These are phyloP conservation scores for Trichoderma pleuroti DNA, from an alignment of 2,329 filamentous ascomycete genomes.

Conservation along the genomic window DNA sequence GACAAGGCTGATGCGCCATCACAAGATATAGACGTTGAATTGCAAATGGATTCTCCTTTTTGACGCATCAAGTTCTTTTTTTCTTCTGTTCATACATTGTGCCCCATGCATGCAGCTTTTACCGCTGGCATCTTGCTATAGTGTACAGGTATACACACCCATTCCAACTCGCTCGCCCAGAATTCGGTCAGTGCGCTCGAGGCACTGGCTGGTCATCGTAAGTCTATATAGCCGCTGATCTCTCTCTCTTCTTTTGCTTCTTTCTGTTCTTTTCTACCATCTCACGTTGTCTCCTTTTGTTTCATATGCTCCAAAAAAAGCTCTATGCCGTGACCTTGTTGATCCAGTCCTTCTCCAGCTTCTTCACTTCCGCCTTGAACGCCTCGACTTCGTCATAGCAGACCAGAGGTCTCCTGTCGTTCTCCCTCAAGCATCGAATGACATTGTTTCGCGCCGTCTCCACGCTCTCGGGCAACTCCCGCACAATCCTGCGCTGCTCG, in stretches of 20 bases:
- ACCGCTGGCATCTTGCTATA: conserved; percentile 30
- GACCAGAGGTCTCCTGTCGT: conserved; percentile 85
- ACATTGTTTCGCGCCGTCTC: conserved; percentile 73
- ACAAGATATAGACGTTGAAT: conserved; percentile 21
- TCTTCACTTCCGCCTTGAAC: conserved; percentile 85
- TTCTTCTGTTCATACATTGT: conserved; percentile 25
- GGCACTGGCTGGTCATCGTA: neutral
- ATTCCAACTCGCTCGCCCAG: conserved; percentile 18
- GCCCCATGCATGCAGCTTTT: conserved; percentile 32
- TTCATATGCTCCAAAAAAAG: neutral
- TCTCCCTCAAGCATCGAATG: conserved; percentile 73
- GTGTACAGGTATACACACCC: conserved; percentile 30
- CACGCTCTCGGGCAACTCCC: conserved; percentile 66
- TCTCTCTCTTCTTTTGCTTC: neutral
- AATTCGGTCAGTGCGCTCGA: neutral
- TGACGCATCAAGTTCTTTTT: neutral
- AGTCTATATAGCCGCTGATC: neutral
- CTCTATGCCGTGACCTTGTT: conserved; percentile 65
- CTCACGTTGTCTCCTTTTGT: neutral
- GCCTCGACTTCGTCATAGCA: conserved; percentile 91
- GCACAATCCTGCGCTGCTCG: conserved; percentile 60
- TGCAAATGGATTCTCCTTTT: conserved; percentile 13
- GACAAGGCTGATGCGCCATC: conserved; percentile 17
- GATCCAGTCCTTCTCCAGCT: conserved; percentile 83
- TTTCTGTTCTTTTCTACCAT: neutral